These are phyloP conservation scores for Yamadazyma membranifaciens DNA, from an alignment of 1,139 yeast genomes.

Conservation along the genomic window DNA sequence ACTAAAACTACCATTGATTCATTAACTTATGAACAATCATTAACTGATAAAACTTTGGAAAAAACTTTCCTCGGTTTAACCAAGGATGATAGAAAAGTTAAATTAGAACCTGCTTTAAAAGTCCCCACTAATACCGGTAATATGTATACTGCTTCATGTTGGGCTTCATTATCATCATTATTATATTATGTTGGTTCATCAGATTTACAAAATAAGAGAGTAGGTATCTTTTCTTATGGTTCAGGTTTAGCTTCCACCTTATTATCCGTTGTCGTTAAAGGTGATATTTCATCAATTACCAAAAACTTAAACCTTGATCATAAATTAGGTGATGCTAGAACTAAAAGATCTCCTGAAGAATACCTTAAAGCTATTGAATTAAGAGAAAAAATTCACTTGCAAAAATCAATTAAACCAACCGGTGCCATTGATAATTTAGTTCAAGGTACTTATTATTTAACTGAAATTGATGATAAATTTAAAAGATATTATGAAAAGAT, in stretches of 20 bases:
- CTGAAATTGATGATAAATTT: slow-evolving; percentile 81
- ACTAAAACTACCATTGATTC: slow-evolving; percentile 55
- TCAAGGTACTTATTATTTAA: slow-evolving; percentile 80
- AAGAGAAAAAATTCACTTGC: slow-evolving; percentile 87
- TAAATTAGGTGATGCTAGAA: slow-evolving; percentile 66
- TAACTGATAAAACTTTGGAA: slow-evolving; percentile 79
- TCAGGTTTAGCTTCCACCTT: slow-evolving; percentile 95
- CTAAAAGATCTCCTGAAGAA: slow-evolving; percentile 66
- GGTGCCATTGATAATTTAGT: slow-evolving; percentile 74
- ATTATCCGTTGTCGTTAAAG: slow-evolving; percentile 75
- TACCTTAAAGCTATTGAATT: slow-evolving; percentile 79
- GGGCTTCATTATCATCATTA: slow-evolving; percentile 82
- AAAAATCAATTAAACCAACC: slow-evolving; percentile 73
- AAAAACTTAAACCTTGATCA: slow-evolving; percentile 65
- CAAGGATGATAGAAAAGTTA: slow-evolving; percentile 64
- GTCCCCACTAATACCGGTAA: slow-evolving; percentile 98
- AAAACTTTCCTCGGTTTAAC: slow-evolving; percentile 80
- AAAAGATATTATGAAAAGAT: slow-evolving; percentile 50
- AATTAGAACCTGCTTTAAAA: slow-evolving; percentile 77
- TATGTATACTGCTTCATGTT: slow-evolving; percentile 95
- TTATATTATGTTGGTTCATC: slow-evolving; percentile 74
- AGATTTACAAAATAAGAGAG: slow-evolving; percentile 74
- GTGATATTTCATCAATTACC: slow-evolving; percentile 73
- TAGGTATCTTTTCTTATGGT: slow-evolving; percentile 95
- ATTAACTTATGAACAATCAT: slow-evolving; percentile 72